A percentile compares a stretch with the other conserved stretches of the same genome.
These are phyloP conservation scores for Pleurotus tuber-regium DNA, from an alignment of 768 basidiomycete genomes.

Conservation along the genomic window DNA sequence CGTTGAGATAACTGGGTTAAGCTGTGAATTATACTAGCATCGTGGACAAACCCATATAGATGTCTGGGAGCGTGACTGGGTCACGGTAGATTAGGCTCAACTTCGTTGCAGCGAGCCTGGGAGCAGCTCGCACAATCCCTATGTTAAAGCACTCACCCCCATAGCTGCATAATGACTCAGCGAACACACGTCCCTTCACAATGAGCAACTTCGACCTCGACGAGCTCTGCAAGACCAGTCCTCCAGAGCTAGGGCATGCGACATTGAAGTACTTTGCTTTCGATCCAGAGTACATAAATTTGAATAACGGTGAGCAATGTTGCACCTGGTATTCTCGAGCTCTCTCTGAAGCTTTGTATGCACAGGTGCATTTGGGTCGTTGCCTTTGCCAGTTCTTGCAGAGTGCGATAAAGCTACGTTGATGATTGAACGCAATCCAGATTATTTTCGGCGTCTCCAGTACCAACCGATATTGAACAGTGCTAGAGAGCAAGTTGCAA, in stretches of 20 bases:
- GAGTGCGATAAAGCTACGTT: conserved; percentile 33
- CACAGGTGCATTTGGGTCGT: conserved; percentile 37
- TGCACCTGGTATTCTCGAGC: conserved; percentile 11
- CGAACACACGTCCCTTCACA: not conserved
- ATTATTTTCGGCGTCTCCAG: conserved; percentile 41
- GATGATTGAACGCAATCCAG: conserved; percentile 46
- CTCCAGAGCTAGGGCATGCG: conserved; percentile 43
- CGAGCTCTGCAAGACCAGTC: conserved; percentile 13
- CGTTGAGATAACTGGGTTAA: too few species aligned
- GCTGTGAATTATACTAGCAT: too few species aligned
- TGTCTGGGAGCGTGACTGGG: too few species aligned
- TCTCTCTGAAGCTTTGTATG: conserved; percentile 29
- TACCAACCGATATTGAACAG: conserved; percentile 27
- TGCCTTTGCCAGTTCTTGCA: conserved; percentile 43
- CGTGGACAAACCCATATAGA: too few species aligned
- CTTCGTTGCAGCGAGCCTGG: too few species aligned
- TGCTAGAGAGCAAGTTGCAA: conserved; percentile 43
- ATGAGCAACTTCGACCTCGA: not conserved
- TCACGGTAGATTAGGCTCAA: too few species aligned
- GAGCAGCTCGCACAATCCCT: too few species aligned
- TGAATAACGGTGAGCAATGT: conserved; percentile 38
- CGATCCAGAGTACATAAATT: conserved; percentile 36
- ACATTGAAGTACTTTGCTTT: conserved; percentile 43
- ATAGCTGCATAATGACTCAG: not conserved
- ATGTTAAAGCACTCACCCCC: too few species aligned